Percentiles rank a stretch among this genome's conserved stretches.
Conservation (phyloP, 108 stramenopile species). For the Cyclotella distinguenda region DNA sequence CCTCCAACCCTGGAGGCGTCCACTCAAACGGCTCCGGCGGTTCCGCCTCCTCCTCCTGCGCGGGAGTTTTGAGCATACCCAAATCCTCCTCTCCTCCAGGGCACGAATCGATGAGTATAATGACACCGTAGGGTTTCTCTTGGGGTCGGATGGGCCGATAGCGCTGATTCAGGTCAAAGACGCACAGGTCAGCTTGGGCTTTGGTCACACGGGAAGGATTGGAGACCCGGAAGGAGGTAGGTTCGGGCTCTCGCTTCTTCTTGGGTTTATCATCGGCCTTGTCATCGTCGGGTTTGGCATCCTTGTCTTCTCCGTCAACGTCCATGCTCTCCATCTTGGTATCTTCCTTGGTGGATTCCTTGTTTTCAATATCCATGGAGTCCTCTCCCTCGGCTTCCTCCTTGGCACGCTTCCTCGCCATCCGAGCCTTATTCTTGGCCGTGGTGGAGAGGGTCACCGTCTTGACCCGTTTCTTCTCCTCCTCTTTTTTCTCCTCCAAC, state of each 20-base stretch:
- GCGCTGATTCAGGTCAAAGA: slow-evolving; percentile 76
- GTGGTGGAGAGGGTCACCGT: slow-evolving; percentile 97
- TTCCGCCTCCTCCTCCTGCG: slow-evolving; percentile 82
- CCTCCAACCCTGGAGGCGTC: slow-evolving; percentile 57
- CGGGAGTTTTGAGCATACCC: slow-evolving; percentile 78
- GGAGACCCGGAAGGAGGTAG: slow-evolving; percentile 65
- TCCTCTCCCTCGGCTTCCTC: slow-evolving; percentile 61
- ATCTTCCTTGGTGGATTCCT: slow-evolving; percentile 56
- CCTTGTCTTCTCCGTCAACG: slow-evolving; percentile 60
- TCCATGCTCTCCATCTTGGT: slow-evolving; percentile 62
- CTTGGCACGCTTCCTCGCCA: slow-evolving; percentile 90
- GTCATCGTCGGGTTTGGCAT: slow-evolving; percentile 46
- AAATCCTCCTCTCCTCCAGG: slow-evolving; percentile 87
- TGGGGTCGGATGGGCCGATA: slow-evolving; percentile 82
- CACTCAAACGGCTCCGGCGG: slow-evolving; percentile 89
- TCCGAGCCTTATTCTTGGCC: slow-evolving; percentile 93
- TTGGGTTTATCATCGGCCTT: slow-evolving; percentile 69
- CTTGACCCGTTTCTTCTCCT: slow-evolving; percentile 95
- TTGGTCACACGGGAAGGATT: slow-evolving; percentile 85
- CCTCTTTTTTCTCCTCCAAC: slow-evolving; percentile 97
- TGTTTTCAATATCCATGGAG: slow-evolving; percentile 77
- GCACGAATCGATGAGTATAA: slow-evolving; percentile 84
- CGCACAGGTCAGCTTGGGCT: slow-evolving; percentile 72
- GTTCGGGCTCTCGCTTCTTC: slow-evolving; percentile 87
- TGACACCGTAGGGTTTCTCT: slow-evolving; percentile 78